phyloP scores from a whole-genome alignment of 2,329 filamentous ascomycete species.

The Byssothecium circinans region DNA sequence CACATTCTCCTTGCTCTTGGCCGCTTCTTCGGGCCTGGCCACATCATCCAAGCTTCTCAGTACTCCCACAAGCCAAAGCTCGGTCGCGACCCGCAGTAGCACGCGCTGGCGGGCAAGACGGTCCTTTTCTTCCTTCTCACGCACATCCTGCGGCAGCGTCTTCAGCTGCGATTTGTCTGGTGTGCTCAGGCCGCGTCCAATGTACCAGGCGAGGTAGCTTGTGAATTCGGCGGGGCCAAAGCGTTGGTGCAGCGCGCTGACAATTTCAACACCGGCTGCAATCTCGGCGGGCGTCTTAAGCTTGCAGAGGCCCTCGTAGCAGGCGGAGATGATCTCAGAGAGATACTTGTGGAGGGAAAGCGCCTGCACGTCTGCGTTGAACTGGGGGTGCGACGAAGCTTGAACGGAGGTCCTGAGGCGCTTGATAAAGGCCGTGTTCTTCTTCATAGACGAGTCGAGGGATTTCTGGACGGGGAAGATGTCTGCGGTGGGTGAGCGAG shows the following conservation, averaged over 20 bases:
- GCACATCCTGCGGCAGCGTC: constrained; percentile 73
- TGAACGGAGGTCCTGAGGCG: constrained; percentile 88
- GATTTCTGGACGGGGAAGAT: constrained; percentile 75
- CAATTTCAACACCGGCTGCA: constrained; percentile 86
- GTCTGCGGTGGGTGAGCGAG: constrained; percentile 56
- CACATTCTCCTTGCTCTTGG: constrained; percentile 59
- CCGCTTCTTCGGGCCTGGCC: constrained; percentile 64
- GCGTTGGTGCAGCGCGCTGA: constrained; percentile 92
- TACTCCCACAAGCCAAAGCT: constrained; percentile 91
- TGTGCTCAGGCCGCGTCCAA: constrained; percentile 87
- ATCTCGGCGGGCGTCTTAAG: constrained; percentile 92
- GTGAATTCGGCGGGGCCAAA: constrained; percentile 92
- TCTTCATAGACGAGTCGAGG: constrained; percentile 93
- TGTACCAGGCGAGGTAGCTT: constrained; percentile 85
- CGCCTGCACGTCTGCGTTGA: constrained; percentile 85
- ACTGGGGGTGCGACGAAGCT: constrained; percentile 74
- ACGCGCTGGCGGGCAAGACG: constrained; percentile 82
- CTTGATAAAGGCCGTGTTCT: constrained; percentile 98
- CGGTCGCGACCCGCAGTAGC: constrained; percentile 85
- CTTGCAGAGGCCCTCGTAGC: constrained; percentile 89
- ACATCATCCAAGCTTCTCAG: constrained; percentile 77
- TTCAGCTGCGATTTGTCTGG: constrained; percentile 87
- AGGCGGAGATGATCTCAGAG: constrained; percentile 93
- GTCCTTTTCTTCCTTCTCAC: constrained; percentile 95
- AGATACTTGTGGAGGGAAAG: constrained; percentile 95